Conservation (phyloP, 2,329 filamentous ascomycete species). For the Claviceps arundinis region DNA sequence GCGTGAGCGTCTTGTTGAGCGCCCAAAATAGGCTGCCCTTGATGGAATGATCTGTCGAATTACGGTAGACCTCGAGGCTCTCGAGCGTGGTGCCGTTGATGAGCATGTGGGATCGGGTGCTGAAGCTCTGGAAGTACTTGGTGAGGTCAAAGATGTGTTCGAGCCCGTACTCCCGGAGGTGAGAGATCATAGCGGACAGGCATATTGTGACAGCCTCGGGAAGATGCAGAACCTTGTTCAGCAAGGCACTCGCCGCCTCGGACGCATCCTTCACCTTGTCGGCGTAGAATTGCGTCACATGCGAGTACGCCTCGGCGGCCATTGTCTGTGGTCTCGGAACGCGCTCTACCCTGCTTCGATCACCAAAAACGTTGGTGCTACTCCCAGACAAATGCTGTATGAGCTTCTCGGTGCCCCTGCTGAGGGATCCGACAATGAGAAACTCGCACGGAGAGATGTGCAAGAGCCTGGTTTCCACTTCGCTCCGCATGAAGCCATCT, state of each 20-base stretch:
- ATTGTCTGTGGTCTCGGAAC: constrained; percentile 65
- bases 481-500: constrained; percentile 92
- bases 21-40: constrained; percentile 94
- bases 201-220: constrained; percentile 82
- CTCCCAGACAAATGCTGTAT: constrained; percentile 80
- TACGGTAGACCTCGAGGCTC: constrained; percentile 90
- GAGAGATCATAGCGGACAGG: constrained; percentile 89
- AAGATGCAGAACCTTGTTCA: constrained; percentile 77
- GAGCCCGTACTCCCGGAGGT: constrained; percentile 81
- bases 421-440: constrained; percentile 79
- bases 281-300: constrained; percentile 88
- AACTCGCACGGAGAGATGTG: constrained; percentile 96
- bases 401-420: constrained; percentile 83
- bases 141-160: constrained; percentile 94
- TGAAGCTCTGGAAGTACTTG: constrained; percentile 95
- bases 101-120: constrained; percentile 86
- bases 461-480: constrained; percentile 87
- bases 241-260: constrained; percentile 47
- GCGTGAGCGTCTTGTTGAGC: constrained; percentile 79
- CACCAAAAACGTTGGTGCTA: constrained; percentile 83
- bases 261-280: constrained; percentile 58
- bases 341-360: constrained; percentile 74
- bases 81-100: constrained; percentile 90
- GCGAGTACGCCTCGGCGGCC: constrained; percentile 72
- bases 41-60: constrained; percentile 73